Evolutionary conservation across 2,329 filamentous ascomycete genomes (phyloP).

Genomic region (Neonectria sp.): DNA sequence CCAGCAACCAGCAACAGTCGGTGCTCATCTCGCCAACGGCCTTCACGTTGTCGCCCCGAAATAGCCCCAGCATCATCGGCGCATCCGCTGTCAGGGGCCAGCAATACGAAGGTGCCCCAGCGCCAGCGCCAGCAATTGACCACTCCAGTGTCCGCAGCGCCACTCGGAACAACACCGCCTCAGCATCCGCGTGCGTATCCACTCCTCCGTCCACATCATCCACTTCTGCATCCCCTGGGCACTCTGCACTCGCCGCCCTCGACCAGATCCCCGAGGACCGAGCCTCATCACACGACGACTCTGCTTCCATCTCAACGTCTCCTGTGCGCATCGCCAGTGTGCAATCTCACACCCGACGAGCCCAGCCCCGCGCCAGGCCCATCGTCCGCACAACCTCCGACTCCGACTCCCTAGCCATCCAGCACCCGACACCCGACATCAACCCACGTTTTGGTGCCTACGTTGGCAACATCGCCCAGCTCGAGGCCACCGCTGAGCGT

Average conservation of each 20-base stretch:
- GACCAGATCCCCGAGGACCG: slow-evolving; percentile 34
- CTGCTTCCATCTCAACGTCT: slow-evolving; percentile 39
- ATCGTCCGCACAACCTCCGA: slow-evolving; percentile 64
- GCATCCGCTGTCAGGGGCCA: slow-evolving; percentile 41
- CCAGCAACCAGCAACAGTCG: slow-evolving; percentile 18
- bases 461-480: slow-evolving; percentile 77
- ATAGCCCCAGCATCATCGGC: slow-evolving; percentile 44
- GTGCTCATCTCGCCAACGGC: slow-evolving; percentile 40
- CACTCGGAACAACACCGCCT: slow-evolving; percentile 41
- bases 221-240: slow-evolving; percentile 40
- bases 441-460: slow-evolving; percentile 74
- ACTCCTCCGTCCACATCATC: slow-evolving; percentile 31
- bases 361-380: slow-evolving; percentile 59
- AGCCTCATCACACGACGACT: slow-evolving; percentile 32
- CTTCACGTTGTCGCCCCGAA: slow-evolving; percentile 40
- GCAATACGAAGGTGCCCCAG: slow-evolving; percentile 45
- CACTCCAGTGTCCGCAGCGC: slow-evolving; percentile 40
- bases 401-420: slow-evolving; percentile 61
- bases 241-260: slow-evolving; percentile 32
- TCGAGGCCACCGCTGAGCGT: slow-evolving; percentile 83
- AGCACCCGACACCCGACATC: slow-evolving; percentile 74
- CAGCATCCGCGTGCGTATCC: slow-evolving; percentile 18
- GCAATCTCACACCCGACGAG: slow-evolving; percentile 61
- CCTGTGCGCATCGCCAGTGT: slow-evolving; percentile 56
- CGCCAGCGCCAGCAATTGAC: slow-evolving; percentile 38